These are phyloP conservation scores for Ophiocordyceps camponoti-saundersi DNA, from an alignment of 2,329 filamentous ascomycete species.

Conservation along the genomic window DNA sequence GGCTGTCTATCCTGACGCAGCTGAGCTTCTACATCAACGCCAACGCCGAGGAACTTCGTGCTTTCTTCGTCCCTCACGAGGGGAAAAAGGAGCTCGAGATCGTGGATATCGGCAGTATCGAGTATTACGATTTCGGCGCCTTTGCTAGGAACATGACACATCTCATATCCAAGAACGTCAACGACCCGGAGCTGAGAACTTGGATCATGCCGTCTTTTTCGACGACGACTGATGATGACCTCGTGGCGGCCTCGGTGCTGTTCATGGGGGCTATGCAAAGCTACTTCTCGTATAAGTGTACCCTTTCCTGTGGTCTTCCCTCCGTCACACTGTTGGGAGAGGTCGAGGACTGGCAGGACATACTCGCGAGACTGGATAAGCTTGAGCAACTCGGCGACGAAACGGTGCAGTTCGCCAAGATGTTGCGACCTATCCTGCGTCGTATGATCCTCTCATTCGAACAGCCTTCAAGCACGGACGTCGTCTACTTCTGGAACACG, in stretches of 20 bases:
- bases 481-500: no score
- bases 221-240: not conserved
- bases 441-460: no score
- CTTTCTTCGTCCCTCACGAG: slow-evolving; percentile 4
- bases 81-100: not conserved
- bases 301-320: not conserved
- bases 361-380: not conserved
- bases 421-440: not conserved
- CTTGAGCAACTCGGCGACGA: not conserved
- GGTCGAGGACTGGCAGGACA: not conserved
- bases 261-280: not conserved
- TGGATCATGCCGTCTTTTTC: not conserved
- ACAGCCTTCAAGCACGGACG: no score
- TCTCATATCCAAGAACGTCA: no score
- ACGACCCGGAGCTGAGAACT: not conserved
- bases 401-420: not conserved
- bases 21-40: slow-evolving; percentile 6
- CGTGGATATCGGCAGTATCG: not conserved
- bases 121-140: no score
- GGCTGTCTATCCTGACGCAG: slow-evolving; percentile 12
- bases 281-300: not conserved
- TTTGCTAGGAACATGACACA: no score
- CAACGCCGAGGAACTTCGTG: slow-evolving; percentile 3
- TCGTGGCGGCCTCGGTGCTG: not conserved
- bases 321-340: not conserved